These are phyloP conservation scores for Aspergillus sparsus DNA, from an alignment of 495 filamentous ascomycete genomes.

Conservation along the genomic window DNA sequence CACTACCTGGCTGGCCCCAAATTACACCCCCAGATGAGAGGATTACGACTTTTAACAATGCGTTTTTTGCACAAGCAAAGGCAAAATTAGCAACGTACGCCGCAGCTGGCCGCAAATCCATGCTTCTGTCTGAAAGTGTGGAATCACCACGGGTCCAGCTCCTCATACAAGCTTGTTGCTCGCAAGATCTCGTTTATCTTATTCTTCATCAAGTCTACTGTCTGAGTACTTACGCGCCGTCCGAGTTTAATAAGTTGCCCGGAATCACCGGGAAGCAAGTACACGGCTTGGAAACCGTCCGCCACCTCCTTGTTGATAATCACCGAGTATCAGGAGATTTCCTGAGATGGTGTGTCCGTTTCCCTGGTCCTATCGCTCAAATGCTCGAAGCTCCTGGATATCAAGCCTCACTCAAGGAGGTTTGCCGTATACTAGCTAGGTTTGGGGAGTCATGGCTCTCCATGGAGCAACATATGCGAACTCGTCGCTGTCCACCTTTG, in stretches of 20 bases:
- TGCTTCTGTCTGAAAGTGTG: conserved; percentile 29
- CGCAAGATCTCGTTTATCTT: conserved; percentile 63
- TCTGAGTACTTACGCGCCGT: conserved; percentile 38
- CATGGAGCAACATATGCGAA: conserved; percentile 34
- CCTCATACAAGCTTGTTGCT: conserved; percentile 55
- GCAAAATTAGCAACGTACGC: conserved; percentile 18
- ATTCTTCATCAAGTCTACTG: conserved; percentile 70
- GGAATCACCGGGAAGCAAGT: conserved; percentile 22
- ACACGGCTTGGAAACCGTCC: conserved; percentile 32
- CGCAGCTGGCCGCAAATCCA: background rate
- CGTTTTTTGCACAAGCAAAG: conserved; percentile 22
- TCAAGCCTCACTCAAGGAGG: conserved; percentile 27
- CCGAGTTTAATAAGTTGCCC: conserved; percentile 23
- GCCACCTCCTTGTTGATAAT: conserved; percentile 41
- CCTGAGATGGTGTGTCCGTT: conserved; percentile 53
- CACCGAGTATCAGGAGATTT: conserved; percentile 33
- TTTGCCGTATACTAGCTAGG: conserved; percentile 37
- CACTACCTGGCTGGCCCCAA: background rate
- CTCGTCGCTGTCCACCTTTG: conserved; percentile 56
- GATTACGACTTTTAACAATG: conserved; percentile 9
- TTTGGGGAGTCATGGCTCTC: conserved; percentile 32
- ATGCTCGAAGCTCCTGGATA: conserved; percentile 31
- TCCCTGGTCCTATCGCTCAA: conserved; percentile 44
- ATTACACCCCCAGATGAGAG: background rate
- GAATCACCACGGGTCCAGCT: conserved; percentile 57